Base-by-base conservation (phyloP, 257 asterid genomes). In the Nicotiana undulata region DNA sequence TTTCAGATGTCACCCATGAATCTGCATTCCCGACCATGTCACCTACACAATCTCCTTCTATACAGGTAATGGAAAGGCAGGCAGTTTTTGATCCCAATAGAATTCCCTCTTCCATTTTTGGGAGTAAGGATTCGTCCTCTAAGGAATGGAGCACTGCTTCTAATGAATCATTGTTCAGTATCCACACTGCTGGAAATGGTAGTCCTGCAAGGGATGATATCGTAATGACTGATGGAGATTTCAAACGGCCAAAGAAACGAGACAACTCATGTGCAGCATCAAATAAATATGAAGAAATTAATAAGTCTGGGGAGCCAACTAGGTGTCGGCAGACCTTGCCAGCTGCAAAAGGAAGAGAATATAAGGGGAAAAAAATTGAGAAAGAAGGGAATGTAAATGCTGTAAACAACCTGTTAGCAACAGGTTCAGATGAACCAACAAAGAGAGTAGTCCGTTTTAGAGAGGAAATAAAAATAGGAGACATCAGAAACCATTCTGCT, bases 101-200 rank as follows among this genome's bases (percentile, higher is more conserved):
- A 77, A 86, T 82, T 28, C 88, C 90, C 6, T 46, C 83, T 55
- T 84, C 86, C 1, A 15, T 81, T 68, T 86, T 87, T 81, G 59
- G 68, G 51, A 79, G 66, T 29, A 82, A 82, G 46, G 76, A 82
- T 17, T 82, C 84, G 0, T 77, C 87, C 16, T 83, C 86, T 17
- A 82, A 55, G 59, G 92, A 81, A 20, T 87, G 91, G 90, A 86
- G 89, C 78, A 82, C 17, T 77, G 83, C 89, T 75, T 86, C 92
- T 2, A 85, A 84, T 8, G 90, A 86, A 24, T 86, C 90, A 17
- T 63, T 88, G 78, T 89, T 90, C 79, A 86, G 94, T 68, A 89
- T 89, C 72, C 85, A 76, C 60, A 72, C 40, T 46, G 13, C 37
- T 72, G 61, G 24, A 49, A 46, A 26, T 60, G 66, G 76, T 55